phyloP scores from a whole-genome alignment of 192 early-diverging fungal genomes.

The Mortierella antarctica region DNA sequence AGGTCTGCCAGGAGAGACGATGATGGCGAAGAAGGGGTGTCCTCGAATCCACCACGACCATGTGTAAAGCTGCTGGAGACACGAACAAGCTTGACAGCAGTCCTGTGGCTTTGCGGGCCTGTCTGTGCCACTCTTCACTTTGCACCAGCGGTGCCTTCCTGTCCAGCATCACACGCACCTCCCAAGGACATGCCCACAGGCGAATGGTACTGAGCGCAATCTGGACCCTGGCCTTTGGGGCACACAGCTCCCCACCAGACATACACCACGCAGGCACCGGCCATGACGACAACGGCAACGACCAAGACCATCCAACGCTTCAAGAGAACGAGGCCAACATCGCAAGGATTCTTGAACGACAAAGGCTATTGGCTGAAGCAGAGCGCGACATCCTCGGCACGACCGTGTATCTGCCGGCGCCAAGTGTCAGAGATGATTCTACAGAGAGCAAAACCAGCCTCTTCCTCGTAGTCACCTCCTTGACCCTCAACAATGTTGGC shows the following conservation, averaged over 20 bases:
- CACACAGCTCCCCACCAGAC: constrained; percentile 28
- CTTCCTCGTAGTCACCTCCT: constrained; percentile 45
- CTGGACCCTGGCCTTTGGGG: constrained; percentile 51
- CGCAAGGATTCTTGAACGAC: constrained; percentile 23
- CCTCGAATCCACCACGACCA: no score
- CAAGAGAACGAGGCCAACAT: constrained; percentile 11
- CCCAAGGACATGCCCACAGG: neutral
- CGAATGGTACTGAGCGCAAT: constrained; percentile 50
- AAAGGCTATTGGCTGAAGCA: constrained; percentile 22
- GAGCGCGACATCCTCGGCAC: constrained; percentile 42
- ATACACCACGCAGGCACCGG: neutral
- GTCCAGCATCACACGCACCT: neutral
- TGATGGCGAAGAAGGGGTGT: no score
- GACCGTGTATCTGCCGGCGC: constrained; percentile 34
- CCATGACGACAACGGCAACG: neutral
- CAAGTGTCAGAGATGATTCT: constrained; percentile 31
- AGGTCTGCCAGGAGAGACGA: no score
- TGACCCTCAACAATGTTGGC: constrained; percentile 53
- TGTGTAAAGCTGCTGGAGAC: no score
- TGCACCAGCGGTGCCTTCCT: no score
- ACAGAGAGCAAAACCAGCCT: constrained; percentile 47
- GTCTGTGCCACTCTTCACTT: no score
- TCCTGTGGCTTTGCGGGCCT: no score
- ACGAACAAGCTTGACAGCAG: no score
- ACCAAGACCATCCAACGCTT: neutral